Conservation (phyloP, 768 basidiomycete species). For the Pleurotus djamor region DNA sequence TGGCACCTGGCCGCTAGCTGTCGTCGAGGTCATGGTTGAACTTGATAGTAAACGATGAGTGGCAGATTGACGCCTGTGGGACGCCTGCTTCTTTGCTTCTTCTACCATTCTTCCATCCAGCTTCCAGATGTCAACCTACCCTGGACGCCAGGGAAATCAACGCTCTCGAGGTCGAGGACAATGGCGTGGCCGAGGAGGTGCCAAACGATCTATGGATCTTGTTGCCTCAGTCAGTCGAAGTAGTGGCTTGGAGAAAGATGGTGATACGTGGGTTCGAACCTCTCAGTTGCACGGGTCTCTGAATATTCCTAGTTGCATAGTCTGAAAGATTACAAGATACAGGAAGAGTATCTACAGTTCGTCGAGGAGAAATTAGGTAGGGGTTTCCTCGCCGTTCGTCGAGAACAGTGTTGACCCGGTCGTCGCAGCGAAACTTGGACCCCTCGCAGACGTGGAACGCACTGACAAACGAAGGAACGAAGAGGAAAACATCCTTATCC, state of each 20-base stretch:
- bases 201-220: constrained; percentile 46
- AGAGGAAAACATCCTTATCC: constrained; percentile 68
- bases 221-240: constrained; percentile 76
- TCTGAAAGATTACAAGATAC: constrained; percentile 54
- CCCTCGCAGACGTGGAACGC: constrained; percentile 19
- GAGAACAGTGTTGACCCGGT: constrained; percentile 41
- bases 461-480: constrained; percentile 44
- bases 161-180: background rate
- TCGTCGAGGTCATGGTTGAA: background rate
- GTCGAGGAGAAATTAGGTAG: constrained; percentile 59
- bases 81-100: no score
- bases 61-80: background rate
- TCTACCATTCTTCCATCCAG: no score
- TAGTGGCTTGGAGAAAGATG: constrained; percentile 71
- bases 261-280: constrained; percentile 61
- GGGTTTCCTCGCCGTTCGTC: background rate
- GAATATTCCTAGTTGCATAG: constrained; percentile 40
- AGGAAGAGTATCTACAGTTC: constrained; percentile 67
- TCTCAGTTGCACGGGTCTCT: constrained; percentile 12
- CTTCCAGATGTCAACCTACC: background rate
- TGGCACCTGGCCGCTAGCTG: constrained; percentile 23
- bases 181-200: background rate
- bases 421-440: constrained; percentile 37
- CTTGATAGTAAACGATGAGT: background rate
- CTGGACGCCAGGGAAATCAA: background rate